Evolutionary conservation across 2,329 filamentous ascomycete species (phyloP).

Genomic region (Hypoxylon sp.): DNA sequence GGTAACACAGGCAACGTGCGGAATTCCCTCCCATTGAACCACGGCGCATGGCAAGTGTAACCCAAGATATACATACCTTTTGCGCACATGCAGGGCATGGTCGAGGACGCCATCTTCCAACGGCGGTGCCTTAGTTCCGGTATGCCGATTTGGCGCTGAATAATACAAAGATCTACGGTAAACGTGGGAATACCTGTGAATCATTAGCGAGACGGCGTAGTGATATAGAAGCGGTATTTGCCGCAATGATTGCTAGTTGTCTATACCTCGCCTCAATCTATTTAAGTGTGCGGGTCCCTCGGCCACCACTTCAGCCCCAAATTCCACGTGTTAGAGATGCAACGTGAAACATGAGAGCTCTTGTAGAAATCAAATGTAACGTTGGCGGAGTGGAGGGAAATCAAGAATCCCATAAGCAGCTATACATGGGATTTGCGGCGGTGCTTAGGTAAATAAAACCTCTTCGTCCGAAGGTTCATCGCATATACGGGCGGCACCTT

Average conservation of each 20-base stretch:
- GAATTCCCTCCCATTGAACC: background rate
- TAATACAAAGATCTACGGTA: background rate
- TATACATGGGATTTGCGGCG: constrained; percentile 25
- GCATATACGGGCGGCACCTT: constrained; percentile 6
- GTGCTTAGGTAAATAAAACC: background rate
- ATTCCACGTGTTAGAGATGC: constrained; percentile 4
- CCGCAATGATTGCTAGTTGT: background rate
- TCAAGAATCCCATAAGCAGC: constrained; percentile 15
- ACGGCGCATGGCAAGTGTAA: background rate
- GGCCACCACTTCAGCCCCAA: constrained; percentile 4
- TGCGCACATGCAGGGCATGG: background rate
- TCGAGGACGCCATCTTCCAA: background rate
- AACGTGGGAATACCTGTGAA: background rate
- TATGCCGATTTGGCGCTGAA: background rate
- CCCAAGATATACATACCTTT: background rate
- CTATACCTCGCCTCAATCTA: constrained; percentile 24
- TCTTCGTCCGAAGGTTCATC: background rate
- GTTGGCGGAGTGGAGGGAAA: constrained; percentile 1
- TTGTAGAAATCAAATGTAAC: constrained; percentile 3
- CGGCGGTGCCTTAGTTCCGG: background rate
- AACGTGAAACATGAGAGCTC: background rate
- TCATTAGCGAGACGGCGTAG: background rate
- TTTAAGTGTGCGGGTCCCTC: constrained; percentile 16
- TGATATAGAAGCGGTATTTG: background rate
- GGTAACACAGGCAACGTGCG: background rate